Evolutionary conservation across 768 basidiomycete genomes (phyloP), one percentile per base, ranked within the genome.

Genomic region (Podaxis pistillaris): DNA sequence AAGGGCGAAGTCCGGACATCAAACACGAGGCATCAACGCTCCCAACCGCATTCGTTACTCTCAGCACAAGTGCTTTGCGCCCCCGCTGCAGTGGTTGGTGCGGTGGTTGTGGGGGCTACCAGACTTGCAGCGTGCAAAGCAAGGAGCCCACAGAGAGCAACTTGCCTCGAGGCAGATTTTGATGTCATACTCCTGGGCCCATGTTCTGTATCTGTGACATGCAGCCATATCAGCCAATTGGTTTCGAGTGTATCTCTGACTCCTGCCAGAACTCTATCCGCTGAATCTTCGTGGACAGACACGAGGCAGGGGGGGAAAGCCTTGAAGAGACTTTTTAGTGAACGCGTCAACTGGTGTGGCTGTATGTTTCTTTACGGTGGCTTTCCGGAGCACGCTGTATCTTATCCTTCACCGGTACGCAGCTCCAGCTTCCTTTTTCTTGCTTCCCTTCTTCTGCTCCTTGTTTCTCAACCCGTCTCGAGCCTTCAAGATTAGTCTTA

Each of bases 91-190:
- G 0, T 4, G 9, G 17, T 13, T 49, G 57, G 37, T n/a, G 47
- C 30, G 47, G 19, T 30, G 33, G 33, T 50, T 58, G 24, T n/a
- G 19, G 46, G 22, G 41, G 38, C 13, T n/a, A 30, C 4, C 12
- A 38, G 4, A 44, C 40, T 24, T 40, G 33, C 26, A 53, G 51
- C 51, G 22, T 53, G 40, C 9, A 28, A 17, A 9, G 50, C 12
- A 13, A 46, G 54, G 54, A 22, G 54, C 37, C 54, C 54, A 56
- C 37, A 61, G 49, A 36, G 7, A 38, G 57, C 4, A 50, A 60
- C 22, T 33, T 15, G 54, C 61, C 61, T 62, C 61, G 61, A 62
- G 61, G 61, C 61, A 62, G 55, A 56, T 50, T 40, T 40, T 56
- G 46, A 28, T 49, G 47, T 55, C 44, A 55, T 12, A 11, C 8